phyloP scores from a whole-genome alignment of 805 yeast genomes.

The Peterozyma toletana region DNA sequence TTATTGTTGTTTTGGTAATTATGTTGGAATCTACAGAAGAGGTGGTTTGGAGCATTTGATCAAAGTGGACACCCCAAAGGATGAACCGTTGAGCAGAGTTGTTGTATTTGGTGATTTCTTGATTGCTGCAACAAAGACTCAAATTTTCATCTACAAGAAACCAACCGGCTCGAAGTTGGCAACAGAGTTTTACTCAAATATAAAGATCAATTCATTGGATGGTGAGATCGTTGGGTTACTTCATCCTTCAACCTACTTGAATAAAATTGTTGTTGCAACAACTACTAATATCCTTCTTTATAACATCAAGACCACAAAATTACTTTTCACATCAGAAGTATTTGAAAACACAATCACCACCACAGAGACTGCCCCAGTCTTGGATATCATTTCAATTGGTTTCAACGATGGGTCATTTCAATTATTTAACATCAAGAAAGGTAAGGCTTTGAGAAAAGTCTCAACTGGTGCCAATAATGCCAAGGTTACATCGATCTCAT shows the following conservation, averaged over 20 bases:
- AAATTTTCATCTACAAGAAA: conserved; percentile 23
- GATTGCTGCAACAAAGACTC: conserved; percentile 41
- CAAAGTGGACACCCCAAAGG: conserved; percentile 15
- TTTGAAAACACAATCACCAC: conserved; percentile 55
- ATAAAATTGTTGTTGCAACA: conserved; percentile 84
- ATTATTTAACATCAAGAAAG: conserved; percentile 64
- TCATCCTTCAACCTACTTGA: conserved; percentile 89
- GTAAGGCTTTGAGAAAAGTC: conserved; percentile 45
- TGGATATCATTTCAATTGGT: conserved; percentile 80
- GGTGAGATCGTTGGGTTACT: conserved; percentile 64
- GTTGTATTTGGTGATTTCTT: conserved; percentile 74
- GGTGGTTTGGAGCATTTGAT: conserved; percentile 53
- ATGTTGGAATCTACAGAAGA: conserved; percentile 74
- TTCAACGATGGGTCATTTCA: conserved; percentile 58
- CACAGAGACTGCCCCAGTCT: conserved; percentile 79
- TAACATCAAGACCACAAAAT: conserved; percentile 74
- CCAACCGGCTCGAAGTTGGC: conserved; percentile 32
- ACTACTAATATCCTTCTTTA: conserved; percentile 49
- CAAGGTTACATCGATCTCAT: conserved; percentile 57
- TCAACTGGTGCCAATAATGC: conserved; percentile 30
- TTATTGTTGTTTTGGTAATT: conserved; percentile 66
- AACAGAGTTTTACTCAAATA: conserved; percentile 61
- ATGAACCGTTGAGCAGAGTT: conserved; percentile 37
- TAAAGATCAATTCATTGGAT: conserved; percentile 50
- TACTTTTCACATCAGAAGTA: conserved; percentile 42